These are phyloP conservation scores for Chrysoporthe deuterocubensis DNA, from an alignment of 2,329 filamentous ascomycete species.

Conservation along the genomic window DNA sequence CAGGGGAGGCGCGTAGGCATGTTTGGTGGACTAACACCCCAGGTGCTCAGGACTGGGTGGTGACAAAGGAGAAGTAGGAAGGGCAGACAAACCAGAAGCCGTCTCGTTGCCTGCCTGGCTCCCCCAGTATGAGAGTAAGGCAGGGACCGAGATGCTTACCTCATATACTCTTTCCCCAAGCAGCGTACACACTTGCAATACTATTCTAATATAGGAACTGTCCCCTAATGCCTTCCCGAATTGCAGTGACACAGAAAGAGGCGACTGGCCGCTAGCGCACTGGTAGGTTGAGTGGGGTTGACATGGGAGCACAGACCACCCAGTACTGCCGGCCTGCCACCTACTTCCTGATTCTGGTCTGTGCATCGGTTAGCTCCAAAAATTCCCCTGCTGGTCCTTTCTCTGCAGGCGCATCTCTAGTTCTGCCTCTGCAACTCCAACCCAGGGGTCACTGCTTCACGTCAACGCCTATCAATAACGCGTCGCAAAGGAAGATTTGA, in stretches of 20 bases:
- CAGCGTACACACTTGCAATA: neutral
- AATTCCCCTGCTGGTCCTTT: conserved; percentile 19
- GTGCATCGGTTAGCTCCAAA: conserved; percentile 19
- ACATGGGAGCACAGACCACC: neutral
- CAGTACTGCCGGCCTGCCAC: neutral
- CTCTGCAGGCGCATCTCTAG: conserved; percentile 18
- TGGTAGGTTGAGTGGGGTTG: neutral
- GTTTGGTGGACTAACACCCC: too few species aligned
- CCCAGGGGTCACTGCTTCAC: conserved; percentile 5
- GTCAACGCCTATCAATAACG: conserved; percentile 15
- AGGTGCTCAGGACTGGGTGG: neutral
- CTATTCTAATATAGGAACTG: neutral
- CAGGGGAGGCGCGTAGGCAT: too few species aligned
- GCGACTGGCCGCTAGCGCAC: neutral
- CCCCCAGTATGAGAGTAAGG: neutral
- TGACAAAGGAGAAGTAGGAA: neutral
- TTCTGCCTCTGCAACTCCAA: conserved; percentile 12
- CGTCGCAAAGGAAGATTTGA: conserved; percentile 15
- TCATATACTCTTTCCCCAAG: too few species aligned
- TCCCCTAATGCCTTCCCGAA: neutral
- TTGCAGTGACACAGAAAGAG: neutral
- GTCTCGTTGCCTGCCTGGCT: neutral
- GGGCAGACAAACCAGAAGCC: neutral
- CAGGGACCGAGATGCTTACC: neutral
- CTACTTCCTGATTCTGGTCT: neutral